Base-by-base conservation (phyloP, 2,329 filamentous ascomycete species). In the Bipolaris zeicola region DNA sequence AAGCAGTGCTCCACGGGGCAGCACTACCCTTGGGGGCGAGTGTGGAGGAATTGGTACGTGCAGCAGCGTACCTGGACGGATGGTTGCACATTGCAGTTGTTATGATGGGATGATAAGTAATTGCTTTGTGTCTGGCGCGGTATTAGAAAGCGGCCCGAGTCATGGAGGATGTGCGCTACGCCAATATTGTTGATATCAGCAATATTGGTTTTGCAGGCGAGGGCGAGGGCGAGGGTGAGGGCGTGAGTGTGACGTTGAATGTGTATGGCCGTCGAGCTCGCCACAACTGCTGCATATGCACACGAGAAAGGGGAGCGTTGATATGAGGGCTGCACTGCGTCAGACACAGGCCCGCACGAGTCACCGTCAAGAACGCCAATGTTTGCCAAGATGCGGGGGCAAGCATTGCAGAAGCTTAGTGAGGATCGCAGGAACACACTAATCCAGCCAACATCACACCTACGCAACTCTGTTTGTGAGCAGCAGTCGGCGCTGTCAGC, bases 61-160 rank as follows among this genome's bases (percentile, higher is more conserved):
- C 89, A 69, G 89, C 90, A 3, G 87, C 91, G 1, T 98, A 97
- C 80, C 87, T 92, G 0, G 95, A 99, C 77, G 95, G 95, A 0
- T 99, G 93, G 89, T 76, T 96, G 24, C 91, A 92, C 75, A 77
- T 97, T 39, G 90, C 92, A 50, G 85, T 97, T 5, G 83, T 88
- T 18, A 89, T 96, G 80, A 81, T 92, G 71, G 80, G 79, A 13
- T 84, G 70, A 13, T 84, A 69, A 55, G 46, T 50, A 50, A 52
- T 50, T 48, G 45, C 16, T 44, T 48, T 46, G 22, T 50, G 52
- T 37, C 36, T 28, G 31, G 18, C 26, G 39, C 22, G 16, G 33
- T 28, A 48, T 39, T 37, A 42, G 11, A 31, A 0, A 20, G 20
- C 26, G 37, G 31, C n/a, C 41, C 39, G 56, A 58, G 56, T 58